A percentile compares a stretch with the other conserved stretches of the same genome.
phyloP scores from a whole-genome alignment of 139 green algal species.

The Coelastrella sp. region DNA sequence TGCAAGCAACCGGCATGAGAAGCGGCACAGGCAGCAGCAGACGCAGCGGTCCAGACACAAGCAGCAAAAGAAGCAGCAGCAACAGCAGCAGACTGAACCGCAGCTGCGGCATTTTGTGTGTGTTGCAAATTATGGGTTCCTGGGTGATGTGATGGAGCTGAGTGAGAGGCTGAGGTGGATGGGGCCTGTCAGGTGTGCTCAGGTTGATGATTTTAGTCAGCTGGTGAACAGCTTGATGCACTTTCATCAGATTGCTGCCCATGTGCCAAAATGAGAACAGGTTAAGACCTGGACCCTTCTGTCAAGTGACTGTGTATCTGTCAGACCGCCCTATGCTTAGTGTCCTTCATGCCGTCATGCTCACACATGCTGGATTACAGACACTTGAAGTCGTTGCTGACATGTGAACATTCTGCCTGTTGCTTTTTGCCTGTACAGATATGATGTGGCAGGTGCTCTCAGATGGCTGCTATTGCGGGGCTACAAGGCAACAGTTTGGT shows the following conservation, averaged over 20 bases:
- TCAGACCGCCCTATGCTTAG: too few species aligned
- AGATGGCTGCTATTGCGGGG: constrained; percentile 53
- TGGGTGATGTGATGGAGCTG: constrained; percentile 83
- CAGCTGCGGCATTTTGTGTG: constrained; percentile 60
- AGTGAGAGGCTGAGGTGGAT: constrained; percentile 79
- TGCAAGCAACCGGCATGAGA: neutral
- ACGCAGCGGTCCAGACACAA: neutral
- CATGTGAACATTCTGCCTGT: neutral
- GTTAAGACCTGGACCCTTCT: neutral
- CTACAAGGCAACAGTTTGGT: constrained; percentile 58
- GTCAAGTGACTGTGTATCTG: neutral
- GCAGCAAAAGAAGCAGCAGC: neutral
- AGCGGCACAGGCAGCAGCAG: constrained; percentile 1
- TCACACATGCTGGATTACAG: neutral
- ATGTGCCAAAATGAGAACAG: neutral
- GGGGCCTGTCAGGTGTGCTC: constrained; percentile 64
- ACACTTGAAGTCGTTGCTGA: neutral
- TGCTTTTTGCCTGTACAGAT: constrained; percentile 47
- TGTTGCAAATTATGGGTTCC: constrained; percentile 82
- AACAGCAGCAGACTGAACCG: neutral
- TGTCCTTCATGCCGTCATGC: neutral
- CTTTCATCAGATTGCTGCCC: neutral
- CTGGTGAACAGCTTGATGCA: neutral
- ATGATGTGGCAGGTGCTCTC: constrained; percentile 69
- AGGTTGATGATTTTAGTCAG: neutral